Base-by-base conservation (phyloP, 805 yeast species). In the Danielozyma ontarioensis region DNA sequence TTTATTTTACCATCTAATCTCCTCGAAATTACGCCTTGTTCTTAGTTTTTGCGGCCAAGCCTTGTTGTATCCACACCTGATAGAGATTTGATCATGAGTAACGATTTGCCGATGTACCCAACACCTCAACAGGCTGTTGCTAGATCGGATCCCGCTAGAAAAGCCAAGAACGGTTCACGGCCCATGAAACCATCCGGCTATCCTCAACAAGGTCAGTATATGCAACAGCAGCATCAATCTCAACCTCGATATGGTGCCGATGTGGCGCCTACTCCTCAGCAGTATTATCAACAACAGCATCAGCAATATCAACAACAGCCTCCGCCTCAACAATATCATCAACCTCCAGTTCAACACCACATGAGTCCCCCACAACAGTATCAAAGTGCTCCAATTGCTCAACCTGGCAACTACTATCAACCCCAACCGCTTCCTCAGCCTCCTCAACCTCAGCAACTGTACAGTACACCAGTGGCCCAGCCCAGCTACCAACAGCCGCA, bases 71-170 rank as follows among this genome's bases (percentile, higher is more conserved):
- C n/a, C n/a, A n/a, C n/a, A n/a, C n/a, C n/a, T n/a, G n/a, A n/a
- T n/a, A n/a, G n/a, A n/a, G n/a, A n/a, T n/a, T n/a, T n/a, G n/a
- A 23, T 10, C 13, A n/a, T 23, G 13, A 10, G 16, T 4, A 45
- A 67, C 52, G 72, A 67, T 24, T 51, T 67, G 43, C 73, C 73
- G 15, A 46, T 55, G 47, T 64, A 63, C 44, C 73, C 72, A 4
- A 67, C 73, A 17, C 73, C 72, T 2, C 65, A 57, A 32, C 70
- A 67, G 49, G 69, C 68, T 5, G 52, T 67, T 4, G 42, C 46
- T 30, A 32, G 36, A 16, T 27, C 39, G 19, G 40, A 41, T 24
- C 17, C 39, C 35, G 5, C 35, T 34, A 18, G 13, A 17, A 36
- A 16, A 26, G 35, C 13, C 45, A 37, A 18, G 33, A 34, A 28